Evolutionary conservation across 306 rosid species (phyloP).

Genomic region (Cajanus cajan): DNA sequence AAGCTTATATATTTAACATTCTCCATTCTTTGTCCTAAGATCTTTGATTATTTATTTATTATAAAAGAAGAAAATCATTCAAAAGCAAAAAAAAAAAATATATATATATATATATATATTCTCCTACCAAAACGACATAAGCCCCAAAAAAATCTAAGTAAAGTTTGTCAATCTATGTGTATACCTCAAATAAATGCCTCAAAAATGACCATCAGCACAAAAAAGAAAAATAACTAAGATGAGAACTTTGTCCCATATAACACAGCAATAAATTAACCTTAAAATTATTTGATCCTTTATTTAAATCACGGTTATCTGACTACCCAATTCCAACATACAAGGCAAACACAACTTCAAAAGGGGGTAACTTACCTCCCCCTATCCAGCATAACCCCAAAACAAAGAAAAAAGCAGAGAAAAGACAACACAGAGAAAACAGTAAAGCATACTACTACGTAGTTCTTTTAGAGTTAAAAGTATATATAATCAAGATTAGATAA

Average conservation of each 20-base stretch:
- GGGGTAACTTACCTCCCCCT: neutral
- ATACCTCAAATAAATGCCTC: neutral
- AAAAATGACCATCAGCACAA: neutral
- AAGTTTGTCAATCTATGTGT: neutral
- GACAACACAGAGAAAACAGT: neutral
- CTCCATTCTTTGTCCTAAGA: too few species aligned
- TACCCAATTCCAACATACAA: neutral
- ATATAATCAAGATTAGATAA: neutral
- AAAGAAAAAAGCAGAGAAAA: neutral
- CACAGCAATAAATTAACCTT: too few species aligned
- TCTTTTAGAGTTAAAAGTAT: neutral
- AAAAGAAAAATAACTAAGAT: neutral
- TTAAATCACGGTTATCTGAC: neutral
- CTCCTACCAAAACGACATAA: neutral
- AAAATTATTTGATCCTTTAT: neutral
- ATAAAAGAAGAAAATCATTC: too few species aligned
- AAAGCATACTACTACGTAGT: conserved; percentile 16
- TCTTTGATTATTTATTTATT: too few species aligned
- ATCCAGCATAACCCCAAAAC: neutral
- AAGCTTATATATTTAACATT: too few species aligned
- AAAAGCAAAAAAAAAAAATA: neutral
- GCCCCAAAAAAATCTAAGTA: neutral
- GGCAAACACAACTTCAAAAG: neutral
- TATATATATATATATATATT: too few species aligned
- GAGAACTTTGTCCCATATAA: neutral